Percentiles rank a stretch among this genome's conserved stretches.
These are phyloP conservation scores for Megacollybia marginata DNA, from an alignment of 768 basidiomycete genomes.

Conservation along the genomic window DNA sequence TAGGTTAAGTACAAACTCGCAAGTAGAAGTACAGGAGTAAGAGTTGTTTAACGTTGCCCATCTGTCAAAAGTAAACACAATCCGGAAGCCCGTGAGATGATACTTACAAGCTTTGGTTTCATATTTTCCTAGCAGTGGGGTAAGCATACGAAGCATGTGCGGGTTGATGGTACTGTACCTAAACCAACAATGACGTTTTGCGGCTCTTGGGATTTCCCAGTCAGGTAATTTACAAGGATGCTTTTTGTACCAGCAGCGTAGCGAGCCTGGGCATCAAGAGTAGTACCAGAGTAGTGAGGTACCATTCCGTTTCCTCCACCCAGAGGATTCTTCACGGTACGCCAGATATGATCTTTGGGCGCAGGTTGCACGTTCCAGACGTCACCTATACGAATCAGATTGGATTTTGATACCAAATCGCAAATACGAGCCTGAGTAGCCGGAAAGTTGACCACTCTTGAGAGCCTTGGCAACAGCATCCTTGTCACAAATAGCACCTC, in stretches of 20 bases:
- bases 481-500: conserved; percentile 85
- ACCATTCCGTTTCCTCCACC: conserved; percentile 89
- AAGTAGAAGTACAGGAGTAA: neutral
- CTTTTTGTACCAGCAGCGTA: conserved; percentile 69
- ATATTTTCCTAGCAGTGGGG: conserved; percentile 20
- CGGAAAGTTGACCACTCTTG: conserved; percentile 66
- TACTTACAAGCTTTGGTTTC: conserved; percentile 38
- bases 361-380: conserved; percentile 89
- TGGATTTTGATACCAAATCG: too few relatives aligned
- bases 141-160: too few relatives aligned
- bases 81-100: neutral
- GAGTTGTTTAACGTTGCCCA: conserved; percentile 37
- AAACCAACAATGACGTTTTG: conserved; percentile 76
- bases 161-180: conserved; percentile 20
- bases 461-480: conserved; percentile 75
- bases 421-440: conserved; percentile 31
- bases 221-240: conserved; percentile 69
- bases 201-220: conserved; percentile 58
- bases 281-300: conserved; percentile 83
- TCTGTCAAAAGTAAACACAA: conserved; percentile 23
- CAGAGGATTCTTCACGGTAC: conserved; percentile 72
- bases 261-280: conserved; percentile 81
- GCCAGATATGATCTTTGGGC: conserved; percentile 81
- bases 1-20: neutral
- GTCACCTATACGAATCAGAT: conserved; percentile 32